Evolutionary conservation across 108 stramenopile genomes (phyloP).

Genomic region (Nitzschia sp.): DNA sequence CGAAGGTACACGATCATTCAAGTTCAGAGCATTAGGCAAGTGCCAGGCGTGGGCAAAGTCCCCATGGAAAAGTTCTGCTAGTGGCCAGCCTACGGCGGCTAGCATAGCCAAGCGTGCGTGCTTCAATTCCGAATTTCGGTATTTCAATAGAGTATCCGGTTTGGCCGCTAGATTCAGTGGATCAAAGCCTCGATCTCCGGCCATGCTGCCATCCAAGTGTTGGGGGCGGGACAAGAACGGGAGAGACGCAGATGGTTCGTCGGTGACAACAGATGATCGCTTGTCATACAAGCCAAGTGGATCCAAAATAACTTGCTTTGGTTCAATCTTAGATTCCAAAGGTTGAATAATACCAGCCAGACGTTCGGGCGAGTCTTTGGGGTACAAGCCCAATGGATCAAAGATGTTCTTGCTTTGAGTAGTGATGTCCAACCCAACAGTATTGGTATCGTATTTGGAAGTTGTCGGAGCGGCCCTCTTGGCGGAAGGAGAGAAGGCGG

Average conservation of each 20-base stretch:
- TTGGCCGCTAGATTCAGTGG: conserved; percentile 55
- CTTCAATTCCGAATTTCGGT: conserved; percentile 27
- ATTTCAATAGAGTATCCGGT: conserved; percentile 8
- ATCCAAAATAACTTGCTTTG: conserved; percentile 17
- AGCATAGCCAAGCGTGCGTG: conserved; percentile 48
- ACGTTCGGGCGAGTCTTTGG: conserved; percentile 56
- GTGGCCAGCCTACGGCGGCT: conserved; percentile 74
- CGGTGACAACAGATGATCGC: conserved; percentile 4
- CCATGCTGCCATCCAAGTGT: conserved; percentile 60
- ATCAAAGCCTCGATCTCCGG: conserved; percentile 93
- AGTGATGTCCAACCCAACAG: not conserved
- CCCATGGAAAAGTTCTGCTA: conserved; percentile 67
- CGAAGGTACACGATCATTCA: conserved; percentile 59
- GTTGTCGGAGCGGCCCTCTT: not conserved
- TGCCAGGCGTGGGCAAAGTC: conserved; percentile 25
- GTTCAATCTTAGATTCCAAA: conserved; percentile 7
- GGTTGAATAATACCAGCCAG: conserved; percentile 30
- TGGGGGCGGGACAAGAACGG: conserved; percentile 74
- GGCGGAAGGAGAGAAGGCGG: conserved; percentile 8
- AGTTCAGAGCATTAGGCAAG: conserved; percentile 26
- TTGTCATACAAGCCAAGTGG: conserved; percentile 24
- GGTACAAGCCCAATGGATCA: conserved; percentile 72
- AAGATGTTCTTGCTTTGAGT: conserved; percentile 23
- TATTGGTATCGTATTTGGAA: not conserved
- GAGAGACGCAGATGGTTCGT: conserved; percentile 61